phyloP scores from a whole-genome alignment of 192 early-diverging fungal species.

The Gonapodya sp. region DNA sequence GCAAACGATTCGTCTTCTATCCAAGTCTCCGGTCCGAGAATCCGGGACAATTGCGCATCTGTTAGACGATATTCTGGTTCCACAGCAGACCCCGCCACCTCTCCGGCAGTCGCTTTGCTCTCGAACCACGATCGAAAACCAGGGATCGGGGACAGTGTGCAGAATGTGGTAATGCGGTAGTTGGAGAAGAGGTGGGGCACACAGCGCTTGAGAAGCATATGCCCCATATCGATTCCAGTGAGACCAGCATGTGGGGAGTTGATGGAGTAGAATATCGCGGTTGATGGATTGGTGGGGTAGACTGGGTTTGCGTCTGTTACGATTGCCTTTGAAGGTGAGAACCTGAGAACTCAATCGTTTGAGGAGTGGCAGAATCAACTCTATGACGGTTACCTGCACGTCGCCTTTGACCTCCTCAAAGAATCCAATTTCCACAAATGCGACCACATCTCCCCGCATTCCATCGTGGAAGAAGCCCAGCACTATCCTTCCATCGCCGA shows the following conservation, averaged over 20 bases:
- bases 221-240: slow-evolving; percentile 81
- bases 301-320: slow-evolving; percentile 39
- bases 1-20: not conserved
- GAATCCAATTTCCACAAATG: slow-evolving; percentile 67
- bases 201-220: slow-evolving; percentile 81
- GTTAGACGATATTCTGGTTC: not conserved
- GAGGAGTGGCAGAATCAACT: too few species aligned
- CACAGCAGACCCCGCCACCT: not conserved
- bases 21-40: not conserved
- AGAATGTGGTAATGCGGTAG: slow-evolving; percentile 65
- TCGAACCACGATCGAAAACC: slow-evolving; percentile 74
- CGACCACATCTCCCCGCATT: slow-evolving; percentile 70
- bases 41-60: not conserved
- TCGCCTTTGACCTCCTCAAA: not conserved
- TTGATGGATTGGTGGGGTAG: slow-evolving; percentile 32
- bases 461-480: slow-evolving; percentile 74
- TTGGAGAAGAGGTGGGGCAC: slow-evolving; percentile 65
- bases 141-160: slow-evolving; percentile 85
- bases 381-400: not conserved
- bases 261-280: slow-evolving; percentile 91
- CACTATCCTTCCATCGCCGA: slow-evolving; percentile 57
- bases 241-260: slow-evolving; percentile 67
- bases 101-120: slow-evolving; percentile 19
- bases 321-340: slow-evolving; percentile 26
- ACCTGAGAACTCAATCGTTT: not conserved